Evolutionary conservation across 2,329 filamentous ascomycete species (phyloP).

Genomic region (Monosporascus ibericus): DNA sequence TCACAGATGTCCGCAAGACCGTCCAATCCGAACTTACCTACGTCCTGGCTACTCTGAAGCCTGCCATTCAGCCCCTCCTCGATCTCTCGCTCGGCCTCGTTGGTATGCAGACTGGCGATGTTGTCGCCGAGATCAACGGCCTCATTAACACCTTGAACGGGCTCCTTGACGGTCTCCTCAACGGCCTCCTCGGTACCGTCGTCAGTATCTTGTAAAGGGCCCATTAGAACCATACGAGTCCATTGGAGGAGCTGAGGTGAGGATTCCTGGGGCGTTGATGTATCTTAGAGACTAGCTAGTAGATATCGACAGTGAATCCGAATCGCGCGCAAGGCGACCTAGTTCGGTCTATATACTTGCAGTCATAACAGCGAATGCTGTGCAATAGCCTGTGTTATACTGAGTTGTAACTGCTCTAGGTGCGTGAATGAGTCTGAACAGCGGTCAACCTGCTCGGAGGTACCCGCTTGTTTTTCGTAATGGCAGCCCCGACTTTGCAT

Average conservation of each 20-base stretch:
- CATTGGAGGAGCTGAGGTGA: conserved; percentile 9
- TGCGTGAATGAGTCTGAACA: too few species aligned
- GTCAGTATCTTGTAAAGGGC: conserved; percentile 6
- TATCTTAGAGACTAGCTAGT: conserved; percentile 18
- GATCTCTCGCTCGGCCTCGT: conserved; percentile 15
- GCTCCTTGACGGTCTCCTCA: conserved; percentile 11
- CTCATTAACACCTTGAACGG: conserved; percentile 12
- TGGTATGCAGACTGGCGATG: conserved; percentile 7
- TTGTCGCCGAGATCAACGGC: conserved; percentile 13
- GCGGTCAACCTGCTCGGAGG: neutral
- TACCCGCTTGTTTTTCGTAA: conserved; percentile 19
- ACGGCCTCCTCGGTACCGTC: conserved; percentile 6
- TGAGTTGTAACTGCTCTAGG: too few species aligned
- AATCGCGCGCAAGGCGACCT: conserved; percentile 10
- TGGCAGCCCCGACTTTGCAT: conserved; percentile 28
- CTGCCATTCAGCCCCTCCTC: conserved; percentile 19
- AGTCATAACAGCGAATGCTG: too few species aligned
- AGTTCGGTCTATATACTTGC: conserved; percentile 2
- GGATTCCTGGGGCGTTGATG: conserved; percentile 7
- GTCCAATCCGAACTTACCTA: conserved; percentile 22
- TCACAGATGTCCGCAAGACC: conserved; percentile 15
- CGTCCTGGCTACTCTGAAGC: conserved; percentile 15
- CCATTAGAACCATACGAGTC: neutral
- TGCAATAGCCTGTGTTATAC: too few species aligned
- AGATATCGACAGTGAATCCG: conserved; percentile 15